These are phyloP conservation scores for Plenodomus lindquistii DNA, from an alignment of 2,329 filamentous ascomycete species.

Conservation along the genomic window DNA sequence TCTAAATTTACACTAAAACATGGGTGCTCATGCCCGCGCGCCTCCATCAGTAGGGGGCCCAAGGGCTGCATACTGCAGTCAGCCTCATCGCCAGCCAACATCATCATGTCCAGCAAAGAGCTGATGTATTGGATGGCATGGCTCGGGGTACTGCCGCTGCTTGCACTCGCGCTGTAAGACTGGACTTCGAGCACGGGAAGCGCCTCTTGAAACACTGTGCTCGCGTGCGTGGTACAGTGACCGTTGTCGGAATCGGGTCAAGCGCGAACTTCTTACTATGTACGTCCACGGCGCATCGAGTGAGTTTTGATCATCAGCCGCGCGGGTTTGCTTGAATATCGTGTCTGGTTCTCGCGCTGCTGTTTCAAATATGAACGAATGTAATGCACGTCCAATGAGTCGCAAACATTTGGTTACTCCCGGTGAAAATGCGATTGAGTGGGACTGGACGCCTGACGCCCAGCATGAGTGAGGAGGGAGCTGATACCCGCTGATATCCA, in stretches of 20 bases:
- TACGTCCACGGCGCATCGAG: neutral
- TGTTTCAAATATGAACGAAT: neutral
- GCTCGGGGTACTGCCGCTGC: constrained; percentile 1
- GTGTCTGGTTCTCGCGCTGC: neutral
- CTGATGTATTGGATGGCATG: constrained; percentile 6
- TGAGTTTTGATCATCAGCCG: constrained; percentile 6
- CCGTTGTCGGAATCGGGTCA: constrained; percentile 19
- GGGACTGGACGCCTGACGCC: neutral
- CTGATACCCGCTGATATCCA: constrained; percentile 1
- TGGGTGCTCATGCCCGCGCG: too few relatives aligned
- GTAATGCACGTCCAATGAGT: neutral
- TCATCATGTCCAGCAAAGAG: neutral
- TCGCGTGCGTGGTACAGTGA: constrained; percentile 17
- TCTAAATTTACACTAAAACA: constrained; percentile 8
- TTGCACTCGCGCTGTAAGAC: constrained; percentile 7
- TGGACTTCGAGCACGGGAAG: constrained; percentile 8
- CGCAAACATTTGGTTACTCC: neutral
- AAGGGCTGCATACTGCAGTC: neutral
- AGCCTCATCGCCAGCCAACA: constrained; percentile 5
- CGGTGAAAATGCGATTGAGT: neutral
- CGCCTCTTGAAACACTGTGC: constrained; percentile 23
- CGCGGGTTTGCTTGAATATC: constrained; percentile 2
- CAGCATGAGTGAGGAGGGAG: constrained; percentile 11
- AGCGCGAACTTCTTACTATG: too few relatives aligned
- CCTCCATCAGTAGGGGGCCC: neutral